Base-by-base conservation (phyloP, 202 grass and related monocot genomes). In the Brachypodium distachyon region DNA sequence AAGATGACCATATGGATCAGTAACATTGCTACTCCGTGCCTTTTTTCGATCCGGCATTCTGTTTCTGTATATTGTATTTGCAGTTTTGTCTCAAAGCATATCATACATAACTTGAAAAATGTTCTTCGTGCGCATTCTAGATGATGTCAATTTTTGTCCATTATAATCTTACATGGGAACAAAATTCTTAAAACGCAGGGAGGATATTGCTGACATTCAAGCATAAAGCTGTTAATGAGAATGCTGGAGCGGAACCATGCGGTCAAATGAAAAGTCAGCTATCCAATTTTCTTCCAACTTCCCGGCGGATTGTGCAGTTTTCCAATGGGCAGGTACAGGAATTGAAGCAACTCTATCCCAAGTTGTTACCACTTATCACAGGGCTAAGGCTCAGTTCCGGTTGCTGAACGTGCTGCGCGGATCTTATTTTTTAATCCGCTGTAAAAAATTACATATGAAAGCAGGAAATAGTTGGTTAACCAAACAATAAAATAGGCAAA, bases 201-300 rank as follows among this genome's bases (percentile, higher is more conserved):
- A 90, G 93, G 84, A 96, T 96, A 90, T 58, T 96, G 76, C 75
- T 84, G 65, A 85, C 89, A 79, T 77, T 90, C 60, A 96, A 78
- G 71, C 75, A 86, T 32, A 62, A 81, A 29, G 33, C 73, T 8
- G 54, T n/a, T 78, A 67, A 81, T 47, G 77, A 82, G 42, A 86
- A 84, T 46, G 36, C 33, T 87, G 73, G 63, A 80, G 69, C 8
- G 26, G 77, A 84, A 67, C 51, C 80, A 67, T 74, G 68, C 7
- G 82, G 78, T 76, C 67, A 86, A 48, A 19, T 85, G 36, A 96
- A 92, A 86, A 90, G 87, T 66, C 84, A 92, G 25, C 31, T 92
- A 80, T 96, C 93, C 70, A 72, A 96, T 81, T 96, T 96, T 90
- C 89, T 92, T 77, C 93, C 89, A 62, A 96, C 93, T 49, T 96